Conservation (phyloP, 306 rosid genomes). For the Malus sylvestris region DNA sequence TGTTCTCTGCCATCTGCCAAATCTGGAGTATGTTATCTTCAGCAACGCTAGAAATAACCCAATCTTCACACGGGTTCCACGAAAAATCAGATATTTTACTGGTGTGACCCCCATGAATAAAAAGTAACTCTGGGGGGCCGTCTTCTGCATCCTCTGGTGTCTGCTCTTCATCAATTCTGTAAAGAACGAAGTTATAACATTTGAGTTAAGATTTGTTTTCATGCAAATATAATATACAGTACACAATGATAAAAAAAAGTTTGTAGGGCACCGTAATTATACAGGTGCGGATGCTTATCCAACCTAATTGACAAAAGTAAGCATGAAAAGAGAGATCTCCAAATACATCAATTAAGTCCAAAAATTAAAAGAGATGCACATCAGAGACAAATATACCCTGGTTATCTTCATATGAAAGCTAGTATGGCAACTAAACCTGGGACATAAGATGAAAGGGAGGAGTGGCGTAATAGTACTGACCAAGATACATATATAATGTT, state of each 20-base stretch:
- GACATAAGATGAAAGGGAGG: background rate
- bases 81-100: slow-evolving; percentile 96
- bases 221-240: background rate
- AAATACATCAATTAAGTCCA: background rate
- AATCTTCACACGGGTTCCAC: slow-evolving; percentile 98
- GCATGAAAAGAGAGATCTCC: background rate
- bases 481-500: background rate
- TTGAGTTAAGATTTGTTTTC: background rate
- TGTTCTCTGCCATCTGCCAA: slow-evolving; percentile 99
- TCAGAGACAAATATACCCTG: background rate
- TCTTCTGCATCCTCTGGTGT: slow-evolving; percentile 90
- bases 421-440: background rate
- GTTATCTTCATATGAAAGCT: background rate
- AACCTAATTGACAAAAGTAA: background rate
- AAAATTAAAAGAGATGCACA: background rate
- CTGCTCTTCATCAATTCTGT: slow-evolving; percentile 98
- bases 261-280: background rate
- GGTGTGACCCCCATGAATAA: slow-evolving; percentile 98
- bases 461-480: background rate
- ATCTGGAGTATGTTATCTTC: slow-evolving; percentile 97
- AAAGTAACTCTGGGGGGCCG: slow-evolving; percentile 94
- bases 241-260: background rate
- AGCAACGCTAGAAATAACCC: slow-evolving; percentile 95
- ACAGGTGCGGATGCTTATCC: background rate
- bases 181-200: background rate